Conservation (phyloP, 371 early-diverging fungal species). For the Mucor irregularis region DNA sequence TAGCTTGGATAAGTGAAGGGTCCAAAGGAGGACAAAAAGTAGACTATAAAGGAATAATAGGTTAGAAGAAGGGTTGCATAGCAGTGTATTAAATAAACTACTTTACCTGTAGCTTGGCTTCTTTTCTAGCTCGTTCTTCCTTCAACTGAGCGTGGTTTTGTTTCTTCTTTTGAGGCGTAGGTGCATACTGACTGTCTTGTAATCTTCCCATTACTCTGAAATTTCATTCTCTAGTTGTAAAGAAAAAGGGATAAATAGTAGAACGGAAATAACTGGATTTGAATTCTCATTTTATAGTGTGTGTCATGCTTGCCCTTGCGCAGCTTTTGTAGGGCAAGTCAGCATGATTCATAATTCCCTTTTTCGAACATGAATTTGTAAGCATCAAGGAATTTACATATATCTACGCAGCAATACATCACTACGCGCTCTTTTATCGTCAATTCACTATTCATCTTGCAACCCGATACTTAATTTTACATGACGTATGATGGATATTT, state of each 20-base stretch:
- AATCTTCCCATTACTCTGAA: conserved; percentile 20
- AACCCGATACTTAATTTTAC: too few relatives aligned
- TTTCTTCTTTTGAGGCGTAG: not conserved
- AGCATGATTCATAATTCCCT: too few relatives aligned
- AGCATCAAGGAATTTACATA: too few relatives aligned
- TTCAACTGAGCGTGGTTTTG: not conserved
- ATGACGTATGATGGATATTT: too few relatives aligned
- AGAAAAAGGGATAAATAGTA: not conserved
- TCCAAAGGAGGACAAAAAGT: conserved; percentile 31
- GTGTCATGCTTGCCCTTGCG: too few relatives aligned
- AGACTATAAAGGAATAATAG: conserved; percentile 2
- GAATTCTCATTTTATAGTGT: too few relatives aligned
- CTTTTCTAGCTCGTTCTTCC: conserved; percentile 8
- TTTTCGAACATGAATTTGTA: too few relatives aligned
- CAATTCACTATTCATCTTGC: too few relatives aligned
- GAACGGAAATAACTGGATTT: too few relatives aligned
- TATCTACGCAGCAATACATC: too few relatives aligned
- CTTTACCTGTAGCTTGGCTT: conserved; percentile 17
- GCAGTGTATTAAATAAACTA: not conserved
- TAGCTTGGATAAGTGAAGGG: conserved; percentile 25
- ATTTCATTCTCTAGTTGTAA: conserved; percentile 5
- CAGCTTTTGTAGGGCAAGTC: too few relatives aligned
- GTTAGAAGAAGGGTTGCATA: not conserved
- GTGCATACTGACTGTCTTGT: conserved; percentile 24
- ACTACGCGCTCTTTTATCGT: too few relatives aligned